These are phyloP conservation scores for Medicago arabica DNA, from an alignment of 306 rosid species.

Conservation along the genomic window DNA sequence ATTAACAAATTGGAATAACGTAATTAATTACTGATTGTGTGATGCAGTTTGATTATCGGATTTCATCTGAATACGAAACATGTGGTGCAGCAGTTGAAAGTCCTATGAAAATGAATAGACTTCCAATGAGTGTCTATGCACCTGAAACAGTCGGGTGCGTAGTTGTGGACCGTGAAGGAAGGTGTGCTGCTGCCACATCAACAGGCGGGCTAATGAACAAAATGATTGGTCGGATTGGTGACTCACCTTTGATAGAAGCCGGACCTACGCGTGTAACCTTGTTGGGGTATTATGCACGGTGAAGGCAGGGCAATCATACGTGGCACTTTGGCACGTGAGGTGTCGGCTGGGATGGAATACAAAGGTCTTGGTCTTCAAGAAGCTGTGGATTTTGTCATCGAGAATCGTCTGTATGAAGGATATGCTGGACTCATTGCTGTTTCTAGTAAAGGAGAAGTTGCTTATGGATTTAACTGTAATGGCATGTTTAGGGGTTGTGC, in stretches of 20 bases:
- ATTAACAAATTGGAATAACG: too few species aligned
- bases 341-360: slow-evolving; percentile 97
- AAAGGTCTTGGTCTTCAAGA: slow-evolving; percentile 78
- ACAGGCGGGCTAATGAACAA: slow-evolving; percentile 94
- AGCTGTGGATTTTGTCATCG: slow-evolving; percentile 80
- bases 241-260: slow-evolving; percentile 82
- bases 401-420: slow-evolving; percentile 78
- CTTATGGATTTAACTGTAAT: slow-evolving; percentile 81
- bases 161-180: slow-evolving; percentile 78
- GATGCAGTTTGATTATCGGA: slow-evolving; percentile 74
- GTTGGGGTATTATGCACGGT: slow-evolving; percentile 86
- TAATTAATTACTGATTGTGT: not conserved
- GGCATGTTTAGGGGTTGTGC: slow-evolving; percentile 95
- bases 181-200: slow-evolving; percentile 89
- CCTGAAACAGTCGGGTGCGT: slow-evolving; percentile 97
- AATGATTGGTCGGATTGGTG: slow-evolving; percentile 85
- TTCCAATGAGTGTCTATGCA: slow-evolving; percentile 86
- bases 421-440: slow-evolving; percentile 87
- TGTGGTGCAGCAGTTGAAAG: slow-evolving; percentile 70
- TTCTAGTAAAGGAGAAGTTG: slow-evolving; percentile 83
- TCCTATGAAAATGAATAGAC: slow-evolving; percentile 81
- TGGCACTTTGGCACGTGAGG: slow-evolving; percentile 94
- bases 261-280: slow-evolving; percentile 80
- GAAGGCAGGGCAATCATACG: slow-evolving; percentile 98
- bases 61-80: slow-evolving; percentile 66